Base-by-base conservation (phyloP, 1,284 basidiomycete species). In the Rhodotorula sp. region DNA sequence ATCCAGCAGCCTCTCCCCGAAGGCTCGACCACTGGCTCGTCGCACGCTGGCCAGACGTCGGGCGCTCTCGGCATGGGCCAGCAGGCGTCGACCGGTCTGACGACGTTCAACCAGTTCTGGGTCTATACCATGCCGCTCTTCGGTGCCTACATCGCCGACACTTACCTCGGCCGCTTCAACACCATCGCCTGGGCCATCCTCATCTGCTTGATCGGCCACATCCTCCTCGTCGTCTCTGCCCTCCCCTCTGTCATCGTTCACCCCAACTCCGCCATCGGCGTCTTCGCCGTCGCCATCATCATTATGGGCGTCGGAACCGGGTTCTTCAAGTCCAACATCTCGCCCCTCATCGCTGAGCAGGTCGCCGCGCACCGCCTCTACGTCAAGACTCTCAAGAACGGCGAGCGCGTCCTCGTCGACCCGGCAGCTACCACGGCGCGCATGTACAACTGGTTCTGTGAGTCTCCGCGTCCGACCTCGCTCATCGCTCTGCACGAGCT, bases 381-480 rank as follows among this genome's bases (percentile, higher is more conserved):
- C 54, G 67, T 76, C 67, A 72, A 75, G 46, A 85, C 83, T 6
- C 84, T 84, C 2, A 84, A 83, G 70, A 81, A 78, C 28, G 91
- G 91, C 56, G 88, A 92, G 79, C 83, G 87, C 47, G 90, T 94
- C 64, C 87, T 94, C 70, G 86, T 93, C 47, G 91, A 94, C 78
- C 92, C 92, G 0, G 79, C 83, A 0, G 76, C 89, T 76, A 94
- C 92, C 2, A 83, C 87, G 7, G 82, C 87, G 18, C 63, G 74
- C 13, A 69, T 76, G 34, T 84, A 87, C 63, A 86, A 89, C 53
- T 91, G 89, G 79, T 77, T 72, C 64, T 89, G 67, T 91, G 92
- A 77, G 75, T 83, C 34, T 34, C 34, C 34, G 34, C 34, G 34
- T 67, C 65, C 71, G 0, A 80, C 80, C 63, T 70, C 50, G 26